phyloP scores from a whole-genome alignment of 331 rosid genomes.

The Phaseolus coccineus region DNA sequence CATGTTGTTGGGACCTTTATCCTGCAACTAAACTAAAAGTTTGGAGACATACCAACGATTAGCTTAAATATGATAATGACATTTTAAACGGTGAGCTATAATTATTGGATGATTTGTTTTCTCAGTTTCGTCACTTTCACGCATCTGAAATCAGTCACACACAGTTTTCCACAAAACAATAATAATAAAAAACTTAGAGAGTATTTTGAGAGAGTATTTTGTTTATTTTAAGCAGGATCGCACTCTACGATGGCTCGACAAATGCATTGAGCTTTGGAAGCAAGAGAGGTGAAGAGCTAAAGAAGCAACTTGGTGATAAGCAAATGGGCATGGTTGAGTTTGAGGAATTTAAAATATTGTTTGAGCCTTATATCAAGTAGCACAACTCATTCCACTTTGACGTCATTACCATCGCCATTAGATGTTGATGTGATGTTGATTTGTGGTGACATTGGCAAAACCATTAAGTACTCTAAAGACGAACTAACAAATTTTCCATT shows the following conservation, averaged over 20 bases:
- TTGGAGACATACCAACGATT: conserved; percentile 21
- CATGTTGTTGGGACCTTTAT: conserved; percentile 41
- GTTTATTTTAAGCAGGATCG: too few relatives aligned
- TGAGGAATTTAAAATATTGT: conserved; percentile 3
- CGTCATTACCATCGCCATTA: neutral
- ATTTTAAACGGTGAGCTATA: conserved; percentile 33
- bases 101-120: conserved; percentile 7
- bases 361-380: conserved; percentile 29
- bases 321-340: conserved; percentile 5
- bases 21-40: conserved; percentile 26
- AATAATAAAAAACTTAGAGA: neutral
- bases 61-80: conserved; percentile 45
- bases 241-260: neutral
- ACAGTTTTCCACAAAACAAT: too few relatives aligned
- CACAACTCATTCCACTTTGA: conserved; percentile 12
- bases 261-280: conserved; percentile 23
- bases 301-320: conserved; percentile 12
- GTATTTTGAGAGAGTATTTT: too few relatives aligned
- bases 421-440: conserved; percentile 17
- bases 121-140: conserved; percentile 38
- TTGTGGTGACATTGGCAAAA: neutral
- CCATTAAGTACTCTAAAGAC: neutral
- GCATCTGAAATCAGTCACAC: conserved; percentile 1
- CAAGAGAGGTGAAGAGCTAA: conserved; percentile 28
- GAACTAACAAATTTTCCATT: conserved; percentile 20